Evolutionary conservation across 148 eudicot genomes (phyloP).

Genomic region (Cornus controversa): DNA sequence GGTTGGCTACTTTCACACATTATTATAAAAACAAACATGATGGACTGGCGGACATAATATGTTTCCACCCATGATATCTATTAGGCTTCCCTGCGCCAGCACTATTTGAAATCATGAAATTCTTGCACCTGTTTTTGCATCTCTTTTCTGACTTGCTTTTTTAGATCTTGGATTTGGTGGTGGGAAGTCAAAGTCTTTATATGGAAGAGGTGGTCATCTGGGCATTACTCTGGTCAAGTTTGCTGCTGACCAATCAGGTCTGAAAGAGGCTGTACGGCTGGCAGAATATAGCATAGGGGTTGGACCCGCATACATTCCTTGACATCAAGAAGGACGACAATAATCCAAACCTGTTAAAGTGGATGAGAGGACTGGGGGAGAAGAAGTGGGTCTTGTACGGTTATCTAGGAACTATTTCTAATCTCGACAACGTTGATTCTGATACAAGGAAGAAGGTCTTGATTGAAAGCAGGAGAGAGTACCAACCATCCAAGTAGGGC

Average conservation of each 20-base stretch:
- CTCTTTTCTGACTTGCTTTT: constrained; percentile 10
- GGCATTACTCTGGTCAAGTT: constrained; percentile 73
- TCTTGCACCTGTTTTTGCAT: background rate
- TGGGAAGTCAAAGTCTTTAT: constrained; percentile 83
- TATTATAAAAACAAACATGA: background rate
- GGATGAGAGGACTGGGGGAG: constrained; percentile 73
- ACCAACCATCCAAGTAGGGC: constrained; percentile 31
- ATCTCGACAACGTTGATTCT: constrained; percentile 70
- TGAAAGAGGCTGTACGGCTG: constrained; percentile 74
- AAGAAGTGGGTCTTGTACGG: constrained; percentile 71
- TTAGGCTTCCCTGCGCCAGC: background rate
- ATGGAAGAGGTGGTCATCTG: constrained; percentile 73
- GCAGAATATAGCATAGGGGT: constrained; percentile 58
- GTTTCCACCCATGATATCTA: background rate
- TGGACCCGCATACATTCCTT: constrained; percentile 68
- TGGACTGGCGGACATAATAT: background rate
- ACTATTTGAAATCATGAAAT: constrained; percentile 1
- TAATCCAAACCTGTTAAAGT: constrained; percentile 61
- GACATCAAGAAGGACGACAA: constrained; percentile 51
- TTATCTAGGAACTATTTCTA: constrained; percentile 65
- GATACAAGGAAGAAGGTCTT: constrained; percentile 71
- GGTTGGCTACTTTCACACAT: background rate
- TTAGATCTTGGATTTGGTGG: constrained; percentile 74
- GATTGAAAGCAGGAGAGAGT: constrained; percentile 67
- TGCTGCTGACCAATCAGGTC: constrained; percentile 63